Evolutionary conservation across 495 filamentous ascomycete genomes (phyloP).

Genomic region (Talaromyces wortmannii): DNA sequence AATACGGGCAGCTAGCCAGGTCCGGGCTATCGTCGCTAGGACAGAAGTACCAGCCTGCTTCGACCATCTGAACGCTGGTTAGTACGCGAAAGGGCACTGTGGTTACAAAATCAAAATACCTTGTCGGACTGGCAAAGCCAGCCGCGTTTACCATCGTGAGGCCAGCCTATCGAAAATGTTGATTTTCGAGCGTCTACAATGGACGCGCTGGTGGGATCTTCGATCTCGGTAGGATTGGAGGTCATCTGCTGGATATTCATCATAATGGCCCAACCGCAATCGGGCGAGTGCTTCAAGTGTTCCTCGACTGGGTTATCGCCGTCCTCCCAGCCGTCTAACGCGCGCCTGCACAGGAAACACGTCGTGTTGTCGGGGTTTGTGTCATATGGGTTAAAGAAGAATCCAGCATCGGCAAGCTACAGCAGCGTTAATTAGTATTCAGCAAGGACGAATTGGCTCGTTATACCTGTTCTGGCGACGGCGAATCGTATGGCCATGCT

Average conservation of each 20-base stretch:
- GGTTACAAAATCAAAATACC: constrained; percentile 36
- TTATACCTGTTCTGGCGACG: constrained; percentile 56
- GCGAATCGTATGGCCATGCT: constrained; percentile 69
- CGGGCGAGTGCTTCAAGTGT: constrained; percentile 72
- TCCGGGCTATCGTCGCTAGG: constrained; percentile 75
- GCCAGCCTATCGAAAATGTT: constrained; percentile 77
- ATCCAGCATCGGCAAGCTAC: constrained; percentile 83
- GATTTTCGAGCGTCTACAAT: constrained; percentile 70
- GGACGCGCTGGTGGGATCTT: constrained; percentile 62
- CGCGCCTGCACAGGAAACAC: constrained; percentile 77
- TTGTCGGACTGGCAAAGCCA: constrained; percentile 84
- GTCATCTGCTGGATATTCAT: constrained; percentile 59
- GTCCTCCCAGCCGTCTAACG: constrained; percentile 83
- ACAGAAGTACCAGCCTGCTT: constrained; percentile 89
- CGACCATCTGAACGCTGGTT: constrained; percentile 59
- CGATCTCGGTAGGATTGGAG: constrained; percentile 53
- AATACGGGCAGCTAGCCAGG: constrained; percentile 83
- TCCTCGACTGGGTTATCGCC: constrained; percentile 74
- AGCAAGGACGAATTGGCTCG: too few species aligned
- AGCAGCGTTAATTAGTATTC: constrained; percentile 1
- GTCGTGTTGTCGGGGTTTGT: constrained; percentile 77
- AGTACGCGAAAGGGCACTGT: constrained; percentile 8
- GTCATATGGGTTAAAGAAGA: constrained; percentile 74
- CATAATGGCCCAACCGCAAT: constrained; percentile 85
- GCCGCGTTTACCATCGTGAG: constrained; percentile 79